phyloP scores from a whole-genome alignment of 257 asterid genomes.

The Marsdenia floribunda region DNA sequence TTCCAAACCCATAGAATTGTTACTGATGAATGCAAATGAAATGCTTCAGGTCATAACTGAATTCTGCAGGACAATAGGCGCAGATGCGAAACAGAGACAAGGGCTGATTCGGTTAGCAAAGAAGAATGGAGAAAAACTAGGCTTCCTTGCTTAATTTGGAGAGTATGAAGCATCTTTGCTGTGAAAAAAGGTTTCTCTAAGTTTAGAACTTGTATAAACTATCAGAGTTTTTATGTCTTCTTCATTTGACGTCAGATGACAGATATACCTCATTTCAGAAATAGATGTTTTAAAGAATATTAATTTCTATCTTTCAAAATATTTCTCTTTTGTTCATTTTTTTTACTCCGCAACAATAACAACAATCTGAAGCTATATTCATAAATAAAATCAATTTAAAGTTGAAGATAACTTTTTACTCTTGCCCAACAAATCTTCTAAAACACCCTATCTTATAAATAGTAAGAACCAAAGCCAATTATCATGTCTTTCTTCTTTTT shows the following conservation, averaged over 20 bases:
- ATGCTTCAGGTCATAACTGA: conserved; percentile 71
- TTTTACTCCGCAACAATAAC: too few species aligned
- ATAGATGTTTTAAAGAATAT: background rate
- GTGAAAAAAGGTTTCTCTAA: background rate
- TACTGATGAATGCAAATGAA: background rate
- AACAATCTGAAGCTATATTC: background rate
- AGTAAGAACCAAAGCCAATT: background rate
- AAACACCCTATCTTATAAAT: background rate
- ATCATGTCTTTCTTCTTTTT: too few species aligned
- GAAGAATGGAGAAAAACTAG: conserved; percentile 88
- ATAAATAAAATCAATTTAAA: background rate
- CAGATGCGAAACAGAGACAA: conserved; percentile 82
- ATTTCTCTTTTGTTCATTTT: background rate
- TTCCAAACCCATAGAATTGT: conserved; percentile 19
- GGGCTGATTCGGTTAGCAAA: conserved; percentile 85
- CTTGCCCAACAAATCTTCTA: background rate
- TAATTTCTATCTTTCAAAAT: background rate
- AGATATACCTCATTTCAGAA: conserved; percentile 3
- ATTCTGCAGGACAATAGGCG: conserved; percentile 93
- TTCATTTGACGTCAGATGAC: conserved; percentile 5
- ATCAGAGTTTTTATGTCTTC: background rate
- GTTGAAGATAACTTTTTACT: background rate
- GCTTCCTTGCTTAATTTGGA: conserved; percentile 61
- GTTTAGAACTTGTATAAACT: conserved; percentile 20
- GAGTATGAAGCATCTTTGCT: background rate